A percentile compares a stretch with the other conserved stretches of the same genome.
phyloP scores from a whole-genome alignment of 1,284 basidiomycete genomes.

The Cystobasidium sp. region DNA sequence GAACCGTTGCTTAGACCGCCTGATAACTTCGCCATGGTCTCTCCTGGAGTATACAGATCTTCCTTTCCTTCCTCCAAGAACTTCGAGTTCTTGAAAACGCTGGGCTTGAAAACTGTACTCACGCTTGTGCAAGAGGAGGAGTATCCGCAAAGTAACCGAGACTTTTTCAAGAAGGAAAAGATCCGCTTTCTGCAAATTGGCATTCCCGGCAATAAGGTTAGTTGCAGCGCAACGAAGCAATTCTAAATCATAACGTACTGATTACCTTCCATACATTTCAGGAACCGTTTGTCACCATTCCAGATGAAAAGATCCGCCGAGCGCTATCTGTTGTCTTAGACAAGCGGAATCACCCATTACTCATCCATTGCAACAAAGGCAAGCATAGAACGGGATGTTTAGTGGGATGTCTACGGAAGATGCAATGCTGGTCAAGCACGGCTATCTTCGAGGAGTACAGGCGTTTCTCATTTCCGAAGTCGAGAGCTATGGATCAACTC shows the following conservation, averaged over 20 bases:
- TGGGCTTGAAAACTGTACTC: slow-evolving; percentile 63
- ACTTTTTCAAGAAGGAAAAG: slow-evolving; percentile 59
- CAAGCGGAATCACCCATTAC: slow-evolving; percentile 62
- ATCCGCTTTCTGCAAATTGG: slow-evolving; percentile 62
- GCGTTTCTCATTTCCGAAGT: slow-evolving; percentile 62
- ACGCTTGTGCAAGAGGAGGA: slow-evolving; percentile 62
- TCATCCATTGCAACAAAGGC: slow-evolving; percentile 67
- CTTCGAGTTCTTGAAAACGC: slow-evolving; percentile 62
- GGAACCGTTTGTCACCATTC: slow-evolving; percentile 43
- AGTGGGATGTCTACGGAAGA: slow-evolving; percentile 62
- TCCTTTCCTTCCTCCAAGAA: slow-evolving; percentile 63
- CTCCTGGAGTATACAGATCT: slow-evolving; percentile 61
- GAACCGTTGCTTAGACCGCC: slow-evolving; percentile 51
- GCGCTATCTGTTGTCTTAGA: slow-evolving; percentile 64
- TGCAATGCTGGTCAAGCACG: slow-evolving; percentile 63
- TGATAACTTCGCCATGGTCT: slow-evolving; percentile 60
- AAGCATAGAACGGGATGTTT: slow-evolving; percentile 65
- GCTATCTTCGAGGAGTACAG: slow-evolving; percentile 65
- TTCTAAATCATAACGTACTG: background rate
- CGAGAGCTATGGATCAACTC: slow-evolving; percentile 63
- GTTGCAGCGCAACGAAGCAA: background rate
- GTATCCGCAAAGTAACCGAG: slow-evolving; percentile 62
- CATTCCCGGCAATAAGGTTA: slow-evolving; percentile 64
- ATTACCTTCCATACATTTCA: background rate
- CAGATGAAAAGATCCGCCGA: slow-evolving; percentile 59